A percentile compares a stretch with the other conserved stretches of the same genome.
Conservation (phyloP, 2,329 filamentous ascomycete species). For the Exophiala spinifera region DNA sequence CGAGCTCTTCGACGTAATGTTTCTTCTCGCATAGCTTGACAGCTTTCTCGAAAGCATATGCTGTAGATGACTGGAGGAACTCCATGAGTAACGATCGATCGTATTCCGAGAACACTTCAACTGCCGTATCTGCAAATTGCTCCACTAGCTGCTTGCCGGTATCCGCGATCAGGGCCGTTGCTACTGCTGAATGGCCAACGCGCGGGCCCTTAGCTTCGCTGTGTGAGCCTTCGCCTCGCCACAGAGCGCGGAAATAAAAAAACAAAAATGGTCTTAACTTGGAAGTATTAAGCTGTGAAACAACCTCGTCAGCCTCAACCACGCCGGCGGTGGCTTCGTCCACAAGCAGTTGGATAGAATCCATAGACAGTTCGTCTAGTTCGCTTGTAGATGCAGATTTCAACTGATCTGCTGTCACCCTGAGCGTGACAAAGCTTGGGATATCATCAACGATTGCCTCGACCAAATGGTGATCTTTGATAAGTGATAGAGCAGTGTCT, state of each 20-base stretch:
- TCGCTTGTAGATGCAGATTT: slow-evolving; percentile 65
- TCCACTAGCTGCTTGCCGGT: slow-evolving; percentile 72
- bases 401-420: slow-evolving; percentile 71
- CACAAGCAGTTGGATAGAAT: slow-evolving; percentile 81
- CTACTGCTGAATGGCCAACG: slow-evolving; percentile 30
- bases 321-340: slow-evolving; percentile 89
- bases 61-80: slow-evolving; percentile 78
- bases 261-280: slow-evolving; percentile 74
- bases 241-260: slow-evolving; percentile 86
- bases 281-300: slow-evolving; percentile 69
- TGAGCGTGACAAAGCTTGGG: slow-evolving; percentile 77
- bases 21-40: slow-evolving; percentile 73
- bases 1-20: slow-evolving; percentile 86
- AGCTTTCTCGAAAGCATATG: slow-evolving; percentile 76
- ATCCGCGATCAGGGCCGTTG: slow-evolving; percentile 49
- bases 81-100: slow-evolving; percentile 79
- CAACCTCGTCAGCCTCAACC: slow-evolving; percentile 72
- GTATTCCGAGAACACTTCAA: slow-evolving; percentile 81
- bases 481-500: slow-evolving; percentile 80
- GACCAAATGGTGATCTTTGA: slow-evolving; percentile 83
- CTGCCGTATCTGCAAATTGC: slow-evolving; percentile 79
- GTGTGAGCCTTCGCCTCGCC: slow-evolving; percentile 63
- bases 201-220: slow-evolving; percentile 39
- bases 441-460: slow-evolving; percentile 89
- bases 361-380: slow-evolving; percentile 73